phyloP scores from a whole-genome alignment of 768 basidiomycete species.

The Candolleomyces aberdarensis region DNA sequence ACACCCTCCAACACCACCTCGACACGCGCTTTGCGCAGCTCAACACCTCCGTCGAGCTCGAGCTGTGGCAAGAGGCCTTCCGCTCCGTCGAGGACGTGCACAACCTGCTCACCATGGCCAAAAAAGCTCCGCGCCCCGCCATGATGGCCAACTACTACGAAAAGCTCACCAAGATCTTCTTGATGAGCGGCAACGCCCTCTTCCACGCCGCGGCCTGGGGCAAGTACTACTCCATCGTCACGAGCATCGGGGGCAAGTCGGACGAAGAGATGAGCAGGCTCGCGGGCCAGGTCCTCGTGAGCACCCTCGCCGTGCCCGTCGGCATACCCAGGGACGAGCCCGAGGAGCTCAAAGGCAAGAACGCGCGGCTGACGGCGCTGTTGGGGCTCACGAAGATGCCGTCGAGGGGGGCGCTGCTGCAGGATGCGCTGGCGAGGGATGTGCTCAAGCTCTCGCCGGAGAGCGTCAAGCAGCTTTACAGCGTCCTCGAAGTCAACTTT shows the following conservation, averaged over 20 bases:
- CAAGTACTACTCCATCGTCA: slow-evolving; percentile 73
- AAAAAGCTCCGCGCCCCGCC: slow-evolving; percentile 85
- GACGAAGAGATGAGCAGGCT: slow-evolving; percentile 79
- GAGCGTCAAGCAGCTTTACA: slow-evolving; percentile 75
- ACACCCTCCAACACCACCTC: slow-evolving; percentile 92
- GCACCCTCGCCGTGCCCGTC: slow-evolving; percentile 91
- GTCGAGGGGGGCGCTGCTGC: slow-evolving; percentile 80
- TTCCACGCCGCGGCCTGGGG: slow-evolving; percentile 98
- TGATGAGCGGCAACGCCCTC: slow-evolving; percentile 90
- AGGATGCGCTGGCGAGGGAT: slow-evolving; percentile 83
- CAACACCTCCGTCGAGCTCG: slow-evolving; percentile 94
- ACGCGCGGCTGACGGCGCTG: slow-evolving; percentile 76
- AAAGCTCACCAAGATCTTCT: slow-evolving; percentile 94
- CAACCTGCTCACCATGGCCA: slow-evolving; percentile 89
- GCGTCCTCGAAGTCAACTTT: slow-evolving; percentile 87
- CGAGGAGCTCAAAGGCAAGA: slow-evolving; percentile 57
- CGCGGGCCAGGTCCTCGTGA: slow-evolving; percentile 89
- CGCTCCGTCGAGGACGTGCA: slow-evolving; percentile 98
- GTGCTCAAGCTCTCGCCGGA: slow-evolving; percentile 77
- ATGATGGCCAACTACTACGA: slow-evolving; percentile 99
- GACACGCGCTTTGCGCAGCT: slow-evolving; percentile 97
- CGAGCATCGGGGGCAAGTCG: slow-evolving; percentile 66
- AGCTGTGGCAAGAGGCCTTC: slow-evolving; percentile 99
- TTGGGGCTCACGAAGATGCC: slow-evolving; percentile 83
- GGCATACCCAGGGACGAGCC: slow-evolving; percentile 49